Evolutionary conservation across 176 grass and related monocot species (phyloP).

Genomic region (Avena eriantha): DNA sequence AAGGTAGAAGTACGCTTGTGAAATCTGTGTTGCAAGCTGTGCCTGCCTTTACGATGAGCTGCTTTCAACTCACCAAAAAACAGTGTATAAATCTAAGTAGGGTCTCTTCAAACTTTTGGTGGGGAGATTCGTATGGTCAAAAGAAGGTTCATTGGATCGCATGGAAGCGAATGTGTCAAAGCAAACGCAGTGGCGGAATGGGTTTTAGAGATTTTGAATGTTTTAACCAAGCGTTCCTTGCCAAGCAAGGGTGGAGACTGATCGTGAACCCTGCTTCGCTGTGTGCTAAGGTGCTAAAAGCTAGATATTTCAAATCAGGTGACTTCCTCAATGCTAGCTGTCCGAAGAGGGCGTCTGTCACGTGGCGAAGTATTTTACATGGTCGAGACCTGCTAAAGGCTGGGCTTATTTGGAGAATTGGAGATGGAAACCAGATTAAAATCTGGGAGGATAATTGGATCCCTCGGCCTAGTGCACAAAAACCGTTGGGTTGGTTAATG

Average conservation of each 20-base stretch:
- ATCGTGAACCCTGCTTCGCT: neutral
- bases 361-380: neutral
- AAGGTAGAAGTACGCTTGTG: neutral
- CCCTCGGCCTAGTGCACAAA: too few species aligned
- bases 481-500: too few species aligned
- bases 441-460: too few species aligned
- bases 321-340: too few species aligned
- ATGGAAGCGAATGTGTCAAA: neutral
- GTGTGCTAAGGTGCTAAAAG: neutral
- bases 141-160: neutral
- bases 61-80: neutral
- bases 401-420: neutral
- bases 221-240: neutral
- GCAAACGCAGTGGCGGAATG: neutral
- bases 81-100: neutral
- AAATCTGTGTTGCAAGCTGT: neutral
- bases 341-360: too few species aligned
- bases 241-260: neutral
- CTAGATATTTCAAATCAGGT: too few species aligned
- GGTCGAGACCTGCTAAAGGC: neutral
- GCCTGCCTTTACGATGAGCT: neutral
- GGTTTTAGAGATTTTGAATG: neutral
- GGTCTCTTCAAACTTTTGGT: neutral
- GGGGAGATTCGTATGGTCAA: neutral
- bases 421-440: too few species aligned